Percentiles rank a stretch among this genome's conserved stretches.
These are phyloP conservation scores for Aquanectria penicillioides DNA, from an alignment of 2,329 filamentous ascomycete species.

Conservation along the genomic window DNA sequence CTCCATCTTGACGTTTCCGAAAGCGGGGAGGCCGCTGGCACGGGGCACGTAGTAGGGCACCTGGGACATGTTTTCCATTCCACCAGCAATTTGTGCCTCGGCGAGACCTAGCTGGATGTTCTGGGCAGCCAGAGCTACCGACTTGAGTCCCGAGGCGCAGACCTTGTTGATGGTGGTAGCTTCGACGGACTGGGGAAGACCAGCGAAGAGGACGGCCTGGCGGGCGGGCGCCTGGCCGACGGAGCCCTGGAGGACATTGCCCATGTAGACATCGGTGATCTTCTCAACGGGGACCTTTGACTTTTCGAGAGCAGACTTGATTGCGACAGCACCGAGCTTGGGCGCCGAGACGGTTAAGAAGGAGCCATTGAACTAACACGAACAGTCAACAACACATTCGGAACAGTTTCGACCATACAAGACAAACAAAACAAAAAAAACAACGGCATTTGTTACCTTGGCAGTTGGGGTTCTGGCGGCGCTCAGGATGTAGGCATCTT, in stretches of 20 bases:
- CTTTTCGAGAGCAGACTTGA: slow-evolving; percentile 89
- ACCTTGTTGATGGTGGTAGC: slow-evolving; percentile 98
- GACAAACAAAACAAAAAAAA: no score
- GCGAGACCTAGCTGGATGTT: slow-evolving; percentile 93
- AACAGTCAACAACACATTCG: slow-evolving; percentile 1
- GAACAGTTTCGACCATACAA: not conserved
- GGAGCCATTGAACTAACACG: slow-evolving; percentile 86
- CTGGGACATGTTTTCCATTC: slow-evolving; percentile 98
- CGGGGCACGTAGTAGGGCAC: slow-evolving; percentile 92
- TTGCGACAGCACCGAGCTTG: slow-evolving; percentile 88
- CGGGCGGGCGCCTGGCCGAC: slow-evolving; percentile 92
- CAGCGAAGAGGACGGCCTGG: slow-evolving; percentile 90
- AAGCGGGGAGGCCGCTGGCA: slow-evolving; percentile 82
- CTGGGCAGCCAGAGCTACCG: slow-evolving; percentile 88
- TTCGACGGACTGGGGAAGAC: slow-evolving; percentile 82
- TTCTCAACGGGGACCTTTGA: slow-evolving; percentile 82
- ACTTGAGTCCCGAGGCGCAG: slow-evolving; percentile 94
- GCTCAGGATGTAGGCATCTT: slow-evolving; percentile 93
- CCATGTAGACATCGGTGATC: slow-evolving; percentile 96
- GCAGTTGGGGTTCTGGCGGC: slow-evolving; percentile 89
- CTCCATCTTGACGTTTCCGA: slow-evolving; percentile 87
- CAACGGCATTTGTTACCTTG: slow-evolving; percentile 71
- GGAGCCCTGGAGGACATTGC: slow-evolving; percentile 86
- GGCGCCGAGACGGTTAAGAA: slow-evolving; percentile 86
- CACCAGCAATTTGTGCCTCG: slow-evolving; percentile 90